Percentiles rank a stretch among this genome's conserved stretches.
These are phyloP conservation scores for Fusarium odoratissimum DNA, from an alignment of 2,329 filamentous ascomycete genomes.

Conservation along the genomic window DNA sequence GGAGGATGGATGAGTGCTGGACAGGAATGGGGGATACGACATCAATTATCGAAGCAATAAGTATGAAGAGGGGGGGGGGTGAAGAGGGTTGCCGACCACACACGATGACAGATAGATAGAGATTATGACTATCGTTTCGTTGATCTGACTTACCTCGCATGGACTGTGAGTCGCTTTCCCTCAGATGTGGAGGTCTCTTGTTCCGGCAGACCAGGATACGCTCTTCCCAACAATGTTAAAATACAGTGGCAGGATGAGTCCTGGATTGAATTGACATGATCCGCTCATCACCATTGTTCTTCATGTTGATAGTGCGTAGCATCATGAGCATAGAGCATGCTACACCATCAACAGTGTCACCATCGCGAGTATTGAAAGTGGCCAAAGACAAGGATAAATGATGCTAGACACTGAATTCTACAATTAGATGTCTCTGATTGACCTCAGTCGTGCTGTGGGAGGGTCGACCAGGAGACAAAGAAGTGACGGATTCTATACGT, in stretches of 20 bases:
- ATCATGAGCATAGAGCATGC: rapidly evolving
- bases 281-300: too few species aligned
- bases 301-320: not conserved
- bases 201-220: not conserved
- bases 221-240: rapidly evolving
- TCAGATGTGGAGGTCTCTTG: rapidly evolving
- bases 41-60: not conserved
- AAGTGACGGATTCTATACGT: not conserved
- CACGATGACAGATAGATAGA: too few species aligned
- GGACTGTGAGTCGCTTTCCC: too few species aligned
- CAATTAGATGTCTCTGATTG: not conserved
- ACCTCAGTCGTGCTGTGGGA: not conserved
- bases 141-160: too few species aligned
- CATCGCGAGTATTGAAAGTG: not conserved
- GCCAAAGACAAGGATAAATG: not conserved
- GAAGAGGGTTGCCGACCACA: too few species aligned
- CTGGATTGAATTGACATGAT: too few species aligned
- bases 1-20: not conserved
- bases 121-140: not conserved
- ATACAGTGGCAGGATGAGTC: too few species aligned
- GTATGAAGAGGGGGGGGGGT: too few species aligned
- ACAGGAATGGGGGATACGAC: not conserved
- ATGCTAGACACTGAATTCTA: not conserved
- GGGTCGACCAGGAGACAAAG: not conserved
- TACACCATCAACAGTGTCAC: too few species aligned